Percentiles rank a stretch among this genome's conserved stretches.
These are phyloP conservation scores for Dothideomycetes sp. DNA, from an alignment of 2,329 filamentous ascomycete species.

Conservation along the genomic window DNA sequence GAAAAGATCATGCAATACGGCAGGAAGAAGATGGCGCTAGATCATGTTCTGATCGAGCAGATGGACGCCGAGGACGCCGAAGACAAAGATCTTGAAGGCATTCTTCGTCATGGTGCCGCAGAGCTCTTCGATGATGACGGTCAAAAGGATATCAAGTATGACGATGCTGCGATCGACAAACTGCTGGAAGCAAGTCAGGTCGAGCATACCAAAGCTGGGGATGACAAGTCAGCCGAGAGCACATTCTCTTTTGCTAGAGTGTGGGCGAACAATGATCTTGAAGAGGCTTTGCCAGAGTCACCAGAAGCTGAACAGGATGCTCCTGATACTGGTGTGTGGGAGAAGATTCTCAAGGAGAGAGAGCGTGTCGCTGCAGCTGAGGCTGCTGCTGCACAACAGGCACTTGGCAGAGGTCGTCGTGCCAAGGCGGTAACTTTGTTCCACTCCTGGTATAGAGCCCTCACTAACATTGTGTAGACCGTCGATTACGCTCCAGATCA, in stretches of 20 bases:
- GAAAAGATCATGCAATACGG: slow-evolving; percentile 96
- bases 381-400: slow-evolving; percentile 55
- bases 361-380: slow-evolving; percentile 68
- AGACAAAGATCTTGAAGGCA: slow-evolving; percentile 71
- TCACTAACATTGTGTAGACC: slow-evolving; percentile 18
- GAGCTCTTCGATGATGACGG: slow-evolving; percentile 73
- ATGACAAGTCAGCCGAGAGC: slow-evolving; percentile 58
- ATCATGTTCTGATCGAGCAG: slow-evolving; percentile 86
- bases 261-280: slow-evolving; percentile 74
- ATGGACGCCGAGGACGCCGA: slow-evolving; percentile 78
- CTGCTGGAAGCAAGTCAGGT: slow-evolving; percentile 78
- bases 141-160: slow-evolving; percentile 68
- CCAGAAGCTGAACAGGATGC: slow-evolving; percentile 36
- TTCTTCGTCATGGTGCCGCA: slow-evolving; percentile 76
- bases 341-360: slow-evolving; percentile 74
- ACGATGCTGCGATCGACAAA: slow-evolving; percentile 71
- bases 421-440: slow-evolving; percentile 29
- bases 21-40: slow-evolving; percentile 88
- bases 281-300: slow-evolving; percentile 48
- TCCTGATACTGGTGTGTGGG: slow-evolving; percentile 68
- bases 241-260: slow-evolving; percentile 85
- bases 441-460: neutral
- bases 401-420: slow-evolving; percentile 77
- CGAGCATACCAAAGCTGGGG: slow-evolving; percentile 56
- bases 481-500: slow-evolving; percentile 36